Evolutionary conservation across 176 grass and related monocot species (phyloP).

Genomic region (Lolium multiflorum): DNA sequence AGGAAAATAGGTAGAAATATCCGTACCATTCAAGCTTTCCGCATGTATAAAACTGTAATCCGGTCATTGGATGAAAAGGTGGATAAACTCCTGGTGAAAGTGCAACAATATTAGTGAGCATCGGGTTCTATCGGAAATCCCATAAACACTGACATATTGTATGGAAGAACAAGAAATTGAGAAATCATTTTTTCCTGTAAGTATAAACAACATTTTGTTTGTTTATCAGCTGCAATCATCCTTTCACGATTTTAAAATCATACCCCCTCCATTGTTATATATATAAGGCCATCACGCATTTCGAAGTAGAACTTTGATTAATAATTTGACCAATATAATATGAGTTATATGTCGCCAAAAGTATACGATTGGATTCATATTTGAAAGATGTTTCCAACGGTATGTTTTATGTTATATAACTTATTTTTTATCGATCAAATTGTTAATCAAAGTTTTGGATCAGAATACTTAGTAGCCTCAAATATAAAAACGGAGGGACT

Average conservation of each 20-base stretch:
- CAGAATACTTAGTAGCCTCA: too few species aligned
- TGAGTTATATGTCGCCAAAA: too few species aligned
- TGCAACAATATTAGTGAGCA: slow-evolving; percentile 28
- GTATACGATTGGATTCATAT: too few species aligned
- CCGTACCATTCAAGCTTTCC: slow-evolving; percentile 92
- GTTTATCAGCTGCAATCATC: not conserved
- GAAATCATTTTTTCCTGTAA: not conserved
- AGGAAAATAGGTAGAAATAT: slow-evolving; percentile 32
- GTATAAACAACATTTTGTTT: not conserved
- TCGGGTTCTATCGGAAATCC: not conserved
- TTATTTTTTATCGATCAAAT: too few species aligned
- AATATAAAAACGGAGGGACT: too few species aligned
- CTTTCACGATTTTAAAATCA: not conserved
- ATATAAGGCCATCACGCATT: too few species aligned
- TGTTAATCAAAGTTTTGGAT: too few species aligned
- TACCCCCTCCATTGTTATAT: not conserved
- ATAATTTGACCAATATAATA: too few species aligned
- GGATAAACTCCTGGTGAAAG: slow-evolving; percentile 71
- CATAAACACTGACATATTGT: not conserved
- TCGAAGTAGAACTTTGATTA: too few species aligned
- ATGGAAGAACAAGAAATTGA: slow-evolving; percentile 5
- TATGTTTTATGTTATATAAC: too few species aligned
- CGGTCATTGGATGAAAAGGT: slow-evolving; percentile 86
- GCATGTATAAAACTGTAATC: slow-evolving; percentile 82
- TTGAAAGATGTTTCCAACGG: too few species aligned